Evolutionary conservation across 2,329 filamentous ascomycete genomes (phyloP), one percentile per base, ranked within the genome.

Genomic region (Penicillium brasilianum): DNA sequence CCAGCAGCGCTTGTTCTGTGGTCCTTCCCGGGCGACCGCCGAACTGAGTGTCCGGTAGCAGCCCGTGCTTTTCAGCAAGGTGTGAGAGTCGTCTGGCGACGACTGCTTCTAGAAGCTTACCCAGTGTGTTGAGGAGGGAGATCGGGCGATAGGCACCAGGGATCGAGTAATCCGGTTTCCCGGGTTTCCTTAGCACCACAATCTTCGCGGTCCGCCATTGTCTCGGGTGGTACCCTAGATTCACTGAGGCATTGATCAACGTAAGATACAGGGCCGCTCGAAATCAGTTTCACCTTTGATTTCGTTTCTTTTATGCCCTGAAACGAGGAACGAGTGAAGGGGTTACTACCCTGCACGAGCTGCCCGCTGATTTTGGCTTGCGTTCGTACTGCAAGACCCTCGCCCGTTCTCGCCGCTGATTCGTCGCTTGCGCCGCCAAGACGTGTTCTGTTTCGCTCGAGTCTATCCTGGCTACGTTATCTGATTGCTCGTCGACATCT

Each of bases 71-170:
- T 30, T 66, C 64, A 5, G 56, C 53, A 1, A 62, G 55, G 25
- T 62, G 58, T 2, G 62, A 64, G 34, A 66, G 58, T 28, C 59
- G 58, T 30, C 48, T 28, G 5, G 64, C 64, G 36, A 65, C 55
- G n/a, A 65, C 66, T n/a, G 57, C 60, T 16, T 71, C 63, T 1
- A 71, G 59, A 1, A 70, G 10, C 49, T 69, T 71, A 1, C 65
- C 64, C 4, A 71, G 64, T 28, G 65, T 71, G 20, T 67, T 67
- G 0, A 74, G 65, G 0, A 68, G 65, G 41, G 67, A 73, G 46
- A 74, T 74, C 18, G 63, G 71, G 9, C 63, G 60, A 34, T 72
- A 73, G 13, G 67, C 66, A 41, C 66, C 62, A 0, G 66, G 61
- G 1, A 64, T 30, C 20, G 58, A 60, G 52, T 75, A 75, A 53